Base-by-base conservation (phyloP, 768 basidiomycete genomes). In the Lactarius evosmus region DNA sequence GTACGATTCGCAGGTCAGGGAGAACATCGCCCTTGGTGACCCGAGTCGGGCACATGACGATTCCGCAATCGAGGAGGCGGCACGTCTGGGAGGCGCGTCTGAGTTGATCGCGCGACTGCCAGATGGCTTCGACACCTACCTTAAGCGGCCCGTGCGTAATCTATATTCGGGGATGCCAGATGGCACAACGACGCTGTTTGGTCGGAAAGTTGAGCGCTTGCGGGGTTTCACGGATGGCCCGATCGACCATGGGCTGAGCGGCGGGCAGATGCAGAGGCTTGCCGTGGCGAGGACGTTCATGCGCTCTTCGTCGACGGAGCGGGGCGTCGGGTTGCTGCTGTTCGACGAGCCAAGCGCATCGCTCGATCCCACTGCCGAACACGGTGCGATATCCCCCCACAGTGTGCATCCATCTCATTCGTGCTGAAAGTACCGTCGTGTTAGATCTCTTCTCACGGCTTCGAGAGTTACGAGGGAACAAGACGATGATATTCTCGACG, bases 401-500 rank as follows among this genome's bases (percentile, higher is more conserved):
- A 25, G 50, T 9, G 27, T 49, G 53, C 58, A 2, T 41, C n/a
- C 41, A 25, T 59, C 14, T 17, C 29, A 14, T 30, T 56, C 5
- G 33, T 34, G 4, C 19, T 50, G 19, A 44, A 19, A n/a, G 9
- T 54, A 7, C 44, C 1, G 6, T 29, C 2, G n/a, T 9, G 9
- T 17, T 58, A 83, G 82, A 92, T 72, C 76, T 92, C 7, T 93
- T 93, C 59, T 83, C 88, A 66, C 80, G 89, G 33, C 75, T 92
- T 36, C 82, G 87, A 25, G 75, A 79, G 7, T 71, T 93, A 27
- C 79, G 89, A 58, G 88, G 87, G 12, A 86, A 81, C 72, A 92
- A 91, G 74, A 91, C 90, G 2, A 91, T 91, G 90, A 74, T 91
- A 29, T 91, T 91, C 71, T 91, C 89, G 1, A 87, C 87, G 0